Evolutionary conservation across 176 grass and related monocot species (phyloP).

Genomic region (Eragrostis nindensis): DNA sequence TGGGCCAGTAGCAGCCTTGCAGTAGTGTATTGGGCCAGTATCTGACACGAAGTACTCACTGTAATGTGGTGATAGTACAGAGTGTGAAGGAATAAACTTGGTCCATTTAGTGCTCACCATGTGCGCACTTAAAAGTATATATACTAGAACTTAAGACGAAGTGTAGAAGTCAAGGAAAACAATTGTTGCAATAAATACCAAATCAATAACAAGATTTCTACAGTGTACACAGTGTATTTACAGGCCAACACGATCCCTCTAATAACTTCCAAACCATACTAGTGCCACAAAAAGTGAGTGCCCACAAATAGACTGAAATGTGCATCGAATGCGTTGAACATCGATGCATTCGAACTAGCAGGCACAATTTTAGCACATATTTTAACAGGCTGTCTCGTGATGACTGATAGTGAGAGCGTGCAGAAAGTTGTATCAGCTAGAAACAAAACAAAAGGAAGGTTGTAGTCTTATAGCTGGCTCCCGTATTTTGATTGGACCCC

Average conservation of each 20-base stretch:
- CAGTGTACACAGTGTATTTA: conserved; percentile 9
- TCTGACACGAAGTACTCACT: conserved; percentile 16
- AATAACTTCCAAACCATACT: conserved; percentile 9
- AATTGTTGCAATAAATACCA: conserved; percentile 12
- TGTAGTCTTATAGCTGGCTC: conserved; percentile 40
- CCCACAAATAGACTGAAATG: background rate
- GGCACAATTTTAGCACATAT: background rate
- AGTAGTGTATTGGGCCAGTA: conserved; percentile 29
- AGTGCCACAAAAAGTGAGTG: background rate
- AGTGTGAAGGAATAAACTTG: conserved; percentile 28
- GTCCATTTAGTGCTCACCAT: conserved; percentile 43
- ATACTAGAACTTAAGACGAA: conserved; percentile 1
- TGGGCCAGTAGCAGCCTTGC: conserved; percentile 21
- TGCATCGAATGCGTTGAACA: conserved; percentile 8
- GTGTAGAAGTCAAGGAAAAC: conserved; percentile 30
- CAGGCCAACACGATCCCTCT: background rate
- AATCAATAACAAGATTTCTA: conserved; percentile 35
- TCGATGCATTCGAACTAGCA: conserved; percentile 16
- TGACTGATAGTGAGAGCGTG: background rate
- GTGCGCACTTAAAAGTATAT: conserved; percentile 36
- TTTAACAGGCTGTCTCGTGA: conserved; percentile 22
- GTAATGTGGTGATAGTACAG: conserved; percentile 13
- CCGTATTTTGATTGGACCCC: conserved; percentile 25
- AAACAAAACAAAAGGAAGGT: conserved; percentile 27
- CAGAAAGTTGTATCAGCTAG: conserved; percentile 31